These are phyloP conservation scores for Daldinia eschscholtzii DNA, from an alignment of 2,329 filamentous ascomycete species.

Conservation along the genomic window DNA sequence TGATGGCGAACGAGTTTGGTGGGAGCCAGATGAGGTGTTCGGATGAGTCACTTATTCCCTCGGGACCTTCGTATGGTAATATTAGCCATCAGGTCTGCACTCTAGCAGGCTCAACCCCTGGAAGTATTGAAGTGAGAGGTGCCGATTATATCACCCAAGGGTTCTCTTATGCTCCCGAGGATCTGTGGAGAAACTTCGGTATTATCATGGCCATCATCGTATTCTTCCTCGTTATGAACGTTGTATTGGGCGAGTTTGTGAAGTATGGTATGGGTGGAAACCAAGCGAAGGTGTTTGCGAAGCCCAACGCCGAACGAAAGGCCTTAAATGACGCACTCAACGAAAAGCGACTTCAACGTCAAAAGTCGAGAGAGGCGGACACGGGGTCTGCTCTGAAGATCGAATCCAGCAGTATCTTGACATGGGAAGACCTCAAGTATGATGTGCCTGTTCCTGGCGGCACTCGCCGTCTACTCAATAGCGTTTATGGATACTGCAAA, in stretches of 20 bases:
- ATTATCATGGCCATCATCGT: slow-evolving; percentile 82
- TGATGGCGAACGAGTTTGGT: slow-evolving; percentile 56
- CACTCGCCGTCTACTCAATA: slow-evolving; percentile 67
- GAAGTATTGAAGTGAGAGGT: slow-evolving; percentile 30
- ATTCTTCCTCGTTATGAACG: slow-evolving; percentile 80
- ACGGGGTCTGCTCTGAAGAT: slow-evolving; percentile 66
- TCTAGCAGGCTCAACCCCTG: slow-evolving; percentile 36
- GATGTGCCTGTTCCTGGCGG: slow-evolving; percentile 72
- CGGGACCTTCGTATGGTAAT: slow-evolving; percentile 27
- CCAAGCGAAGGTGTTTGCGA: slow-evolving; percentile 80
- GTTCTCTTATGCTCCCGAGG: slow-evolving; percentile 28
- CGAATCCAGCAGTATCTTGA: slow-evolving; percentile 76
- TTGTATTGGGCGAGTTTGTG: slow-evolving; percentile 82
- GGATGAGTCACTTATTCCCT: slow-evolving; percentile 28
- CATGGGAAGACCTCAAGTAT: slow-evolving; percentile 89
- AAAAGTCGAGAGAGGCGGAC: slow-evolving; percentile 61
- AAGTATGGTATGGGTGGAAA: slow-evolving; percentile 85
- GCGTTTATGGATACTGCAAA: slow-evolving; percentile 76
- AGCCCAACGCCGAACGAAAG: slow-evolving; percentile 75
- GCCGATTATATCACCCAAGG: slow-evolving; percentile 21
- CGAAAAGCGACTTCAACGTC: slow-evolving; percentile 69
- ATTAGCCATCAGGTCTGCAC: slow-evolving; percentile 42
- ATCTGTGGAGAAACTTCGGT: slow-evolving; percentile 74
- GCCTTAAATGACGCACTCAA: slow-evolving; percentile 73
- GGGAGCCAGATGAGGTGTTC: slow-evolving; percentile 33